Evolutionary conservation across 495 filamentous ascomycete genomes (phyloP).

Genomic region (Neohortaea acidophila): DNA sequence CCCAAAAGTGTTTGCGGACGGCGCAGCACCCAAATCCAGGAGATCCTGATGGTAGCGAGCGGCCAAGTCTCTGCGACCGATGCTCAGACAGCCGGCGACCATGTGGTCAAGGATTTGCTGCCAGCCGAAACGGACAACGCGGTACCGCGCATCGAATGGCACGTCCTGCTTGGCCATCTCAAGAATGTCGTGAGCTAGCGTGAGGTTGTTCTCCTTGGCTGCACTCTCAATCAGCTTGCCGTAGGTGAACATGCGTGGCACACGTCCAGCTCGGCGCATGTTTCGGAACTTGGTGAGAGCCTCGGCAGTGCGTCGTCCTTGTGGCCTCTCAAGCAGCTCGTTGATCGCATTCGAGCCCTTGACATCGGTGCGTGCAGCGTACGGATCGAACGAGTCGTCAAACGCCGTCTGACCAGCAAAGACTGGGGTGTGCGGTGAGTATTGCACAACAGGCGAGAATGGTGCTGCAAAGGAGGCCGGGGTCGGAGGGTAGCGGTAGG

Average conservation of each 20-base stretch:
- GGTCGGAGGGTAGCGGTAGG: constrained; percentile 32
- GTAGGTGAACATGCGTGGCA: constrained; percentile 90
- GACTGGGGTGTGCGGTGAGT: constrained; percentile 16
- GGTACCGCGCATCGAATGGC: constrained; percentile 64
- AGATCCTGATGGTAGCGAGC: constrained; percentile 81
- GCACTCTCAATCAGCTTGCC: constrained; percentile 86
- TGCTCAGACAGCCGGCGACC: constrained; percentile 79
- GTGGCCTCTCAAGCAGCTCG: constrained; percentile 63
- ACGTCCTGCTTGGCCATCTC: constrained; percentile 76
- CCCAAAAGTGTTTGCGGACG: constrained; percentile 93
- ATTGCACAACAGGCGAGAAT: constrained; percentile 30
- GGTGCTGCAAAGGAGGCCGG: constrained; percentile 21
- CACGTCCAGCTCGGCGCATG: constrained; percentile 79
- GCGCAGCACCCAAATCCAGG: constrained; percentile 68
- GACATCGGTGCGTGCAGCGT: constrained; percentile 76
- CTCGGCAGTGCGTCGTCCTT: constrained; percentile 57
- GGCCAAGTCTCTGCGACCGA: constrained; percentile 64
- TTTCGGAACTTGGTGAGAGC: constrained; percentile 71
- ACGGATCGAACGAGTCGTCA: constrained; percentile 78
- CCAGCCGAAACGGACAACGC: constrained; percentile 84
- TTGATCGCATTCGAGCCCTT: constrained; percentile 80
- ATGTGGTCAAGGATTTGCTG: constrained; percentile 86
- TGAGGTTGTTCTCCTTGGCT: constrained; percentile 57
- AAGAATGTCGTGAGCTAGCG: constrained; percentile 72
- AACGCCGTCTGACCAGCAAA: constrained; percentile 28